Base-by-base conservation (phyloP, 108 stramenopile species). In the Bacterosira constricta region DNA sequence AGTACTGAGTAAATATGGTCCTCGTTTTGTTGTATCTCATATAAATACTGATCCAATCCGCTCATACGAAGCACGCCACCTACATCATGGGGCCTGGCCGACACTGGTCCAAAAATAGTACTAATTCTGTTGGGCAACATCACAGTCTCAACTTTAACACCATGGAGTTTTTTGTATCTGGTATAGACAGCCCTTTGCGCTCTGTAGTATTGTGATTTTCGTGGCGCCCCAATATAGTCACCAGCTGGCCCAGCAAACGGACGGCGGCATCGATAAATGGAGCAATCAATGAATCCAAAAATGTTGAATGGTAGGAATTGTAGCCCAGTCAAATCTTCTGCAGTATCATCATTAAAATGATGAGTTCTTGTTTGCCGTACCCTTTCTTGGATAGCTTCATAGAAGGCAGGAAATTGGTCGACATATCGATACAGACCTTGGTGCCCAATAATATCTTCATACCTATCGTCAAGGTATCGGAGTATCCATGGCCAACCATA, bases 211-310 rank as follows among this genome's bases (percentile, higher is more conserved):
- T 8, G 8, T 18, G 44, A 18, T 18, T 45, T 45, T 7, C 18
- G 44, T 3, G 44, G 6, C 6, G 71, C 50, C 31, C 71, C 61
- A 31, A 25, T 30, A 35, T 63, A 72, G 44, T 72, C 46, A 27
- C 71, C 71, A 51, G 17, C 27, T 23, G 71, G 71, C n/a, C 71
- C 71, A 6, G 61, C 47, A 41, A 53, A 39, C n/a, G 61, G 71
- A 15, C 12, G 6, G 49, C 26, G n/a, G 37, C 36, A 32, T 27
- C 35, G 25, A 46, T 72, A 50, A 37, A 72, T 72, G 0, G 71
- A 63, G 29, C 30, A 8, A 51, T 72, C 61, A 10, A 72, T 64
- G 63, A 72, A 72, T 8, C 70, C 60, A 55, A 72, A 63, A 4
- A 63, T 34, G 30, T 71, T 37, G 4, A 37, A 37, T 8, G 17